These are phyloP conservation scores for Dioscorea dumetorum DNA, from an alignment of 106 monocot genomes.

Conservation along the genomic window DNA sequence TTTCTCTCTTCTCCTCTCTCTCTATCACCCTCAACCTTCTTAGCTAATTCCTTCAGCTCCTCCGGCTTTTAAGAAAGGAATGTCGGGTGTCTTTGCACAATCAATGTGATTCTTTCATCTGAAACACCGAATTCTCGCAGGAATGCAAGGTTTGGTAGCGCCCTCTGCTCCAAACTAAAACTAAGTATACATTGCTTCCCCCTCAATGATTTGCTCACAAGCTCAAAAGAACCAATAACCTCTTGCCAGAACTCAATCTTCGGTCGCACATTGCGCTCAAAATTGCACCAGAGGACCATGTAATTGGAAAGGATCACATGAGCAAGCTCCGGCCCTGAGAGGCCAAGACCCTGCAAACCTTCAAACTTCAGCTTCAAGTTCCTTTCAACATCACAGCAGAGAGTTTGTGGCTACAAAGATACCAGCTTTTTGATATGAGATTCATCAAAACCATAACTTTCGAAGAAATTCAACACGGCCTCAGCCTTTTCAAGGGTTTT, in stretches of 20 bases:
- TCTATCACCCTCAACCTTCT: not conserved
- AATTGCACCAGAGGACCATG: not conserved
- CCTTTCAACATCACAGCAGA: constrained; percentile 18
- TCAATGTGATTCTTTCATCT: no score
- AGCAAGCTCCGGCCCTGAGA: constrained; percentile 8
- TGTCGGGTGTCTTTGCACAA: not conserved
- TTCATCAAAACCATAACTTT: constrained; percentile 3
- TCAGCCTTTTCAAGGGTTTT: constrained; percentile 24
- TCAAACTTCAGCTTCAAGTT: constrained; percentile 18
- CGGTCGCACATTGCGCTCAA: not conserved
- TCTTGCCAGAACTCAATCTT: constrained; percentile 6
- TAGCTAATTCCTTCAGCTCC: not conserved
- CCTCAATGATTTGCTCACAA: not conserved
- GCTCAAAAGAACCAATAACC: not conserved
- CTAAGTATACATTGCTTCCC: not conserved
- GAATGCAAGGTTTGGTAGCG: constrained; percentile 3
- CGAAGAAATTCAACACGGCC: constrained; percentile 13
- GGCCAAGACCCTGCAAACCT: constrained; percentile 8
- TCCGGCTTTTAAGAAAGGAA: not conserved
- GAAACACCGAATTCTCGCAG: not conserved
- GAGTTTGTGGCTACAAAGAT: not conserved
- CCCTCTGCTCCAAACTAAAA: not conserved
- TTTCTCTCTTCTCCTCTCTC: no score
- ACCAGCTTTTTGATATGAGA: constrained; percentile 9
- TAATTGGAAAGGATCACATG: constrained; percentile 3